These are phyloP conservation scores for Suhomyces wounanorum DNA, from an alignment of 1,139 yeast genomes.

Conservation along the genomic window DNA sequence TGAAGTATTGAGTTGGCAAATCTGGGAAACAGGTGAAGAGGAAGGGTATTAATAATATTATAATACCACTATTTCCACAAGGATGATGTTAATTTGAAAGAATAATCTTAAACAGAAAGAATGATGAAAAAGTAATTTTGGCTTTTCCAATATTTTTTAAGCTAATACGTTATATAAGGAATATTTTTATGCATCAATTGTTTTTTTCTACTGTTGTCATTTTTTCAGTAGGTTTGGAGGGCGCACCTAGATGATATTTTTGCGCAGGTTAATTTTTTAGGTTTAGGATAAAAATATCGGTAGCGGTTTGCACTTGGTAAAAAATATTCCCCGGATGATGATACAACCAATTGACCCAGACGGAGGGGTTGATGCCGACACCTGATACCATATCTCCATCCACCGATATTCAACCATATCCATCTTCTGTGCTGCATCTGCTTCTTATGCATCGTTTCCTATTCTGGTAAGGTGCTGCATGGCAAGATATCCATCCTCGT, in stretches of 20 bases:
- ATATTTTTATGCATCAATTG: constrained; percentile 8
- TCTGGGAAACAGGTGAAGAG: constrained; percentile 2
- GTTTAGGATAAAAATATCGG: constrained; percentile 1
- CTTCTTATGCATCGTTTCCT: not conserved
- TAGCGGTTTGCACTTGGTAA: not conserved
- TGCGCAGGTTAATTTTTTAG: not conserved
- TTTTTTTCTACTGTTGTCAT: constrained; percentile 3
- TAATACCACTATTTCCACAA: constrained; percentile 7
- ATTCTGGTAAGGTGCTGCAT: not conserved
- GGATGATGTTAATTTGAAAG: constrained; percentile 13
- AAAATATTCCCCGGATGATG: constrained; percentile 1
- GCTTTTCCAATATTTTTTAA: constrained; percentile 7
- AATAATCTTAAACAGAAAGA: constrained; percentile 14
- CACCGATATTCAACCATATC: not conserved
- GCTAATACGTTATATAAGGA: constrained; percentile 4
- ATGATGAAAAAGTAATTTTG: constrained; percentile 15
- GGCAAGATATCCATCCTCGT: not conserved
- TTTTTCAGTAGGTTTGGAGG: not conserved
- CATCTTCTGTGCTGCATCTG: not conserved
- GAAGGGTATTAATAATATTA: constrained; percentile 11
- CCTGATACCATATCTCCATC: not conserved
- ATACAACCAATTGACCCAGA: constrained; percentile 3
- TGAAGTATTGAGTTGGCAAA: not conserved
- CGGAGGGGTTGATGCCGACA: constrained; percentile 1
- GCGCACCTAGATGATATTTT: not conserved